Evolutionary conservation across 768 basidiomycete species (phyloP).

Genomic region (Mycena belliarum): DNA sequence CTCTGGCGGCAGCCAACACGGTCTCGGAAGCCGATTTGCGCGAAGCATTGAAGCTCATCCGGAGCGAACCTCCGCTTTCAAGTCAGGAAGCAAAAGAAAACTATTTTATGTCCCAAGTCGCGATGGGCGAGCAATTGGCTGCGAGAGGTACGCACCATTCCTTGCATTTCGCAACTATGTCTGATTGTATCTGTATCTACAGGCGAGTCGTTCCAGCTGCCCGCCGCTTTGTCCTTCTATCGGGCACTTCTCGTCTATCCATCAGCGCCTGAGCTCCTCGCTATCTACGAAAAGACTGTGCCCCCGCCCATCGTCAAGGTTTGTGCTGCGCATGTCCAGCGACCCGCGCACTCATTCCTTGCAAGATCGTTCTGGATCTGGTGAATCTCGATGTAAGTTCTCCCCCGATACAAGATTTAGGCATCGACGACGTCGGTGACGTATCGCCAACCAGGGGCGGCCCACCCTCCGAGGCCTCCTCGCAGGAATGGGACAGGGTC

Average conservation of each 20-base stretch:
- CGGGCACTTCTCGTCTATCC: conserved; percentile 94
- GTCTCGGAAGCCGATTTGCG: conserved; percentile 56
- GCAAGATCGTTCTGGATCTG: conserved; percentile 76
- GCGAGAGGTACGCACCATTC: conserved; percentile 57
- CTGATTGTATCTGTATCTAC: conserved; percentile 8
- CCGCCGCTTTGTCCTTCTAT: conserved; percentile 89
- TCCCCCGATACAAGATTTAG: conserved; percentile 44
- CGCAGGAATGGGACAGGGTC: conserved; percentile 89
- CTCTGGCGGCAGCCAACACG: conserved; percentile 32
- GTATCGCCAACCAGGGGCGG: conserved; percentile 57
- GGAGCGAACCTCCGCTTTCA: conserved; percentile 65
- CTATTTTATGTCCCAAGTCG: conserved; percentile 91
- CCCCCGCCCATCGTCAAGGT: conserved; percentile 82
- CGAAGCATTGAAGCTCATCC: conserved; percentile 65
- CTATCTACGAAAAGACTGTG: conserved; percentile 92
- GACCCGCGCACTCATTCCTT: background rate
- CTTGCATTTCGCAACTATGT: background rate
- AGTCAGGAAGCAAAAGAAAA: conserved; percentile 78
- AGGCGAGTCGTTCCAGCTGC: conserved; percentile 80
- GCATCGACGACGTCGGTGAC: conserved; percentile 47
- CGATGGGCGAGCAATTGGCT: conserved; percentile 82
- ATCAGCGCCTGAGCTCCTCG: conserved; percentile 88
- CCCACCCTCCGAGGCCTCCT: conserved; percentile 86
- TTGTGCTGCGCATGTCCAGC: conserved; percentile 17
- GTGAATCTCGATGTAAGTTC: conserved; percentile 88